phyloP scores from a whole-genome alignment of 176 grass and related monocot genomes.

The Luzula sylvatica region DNA sequence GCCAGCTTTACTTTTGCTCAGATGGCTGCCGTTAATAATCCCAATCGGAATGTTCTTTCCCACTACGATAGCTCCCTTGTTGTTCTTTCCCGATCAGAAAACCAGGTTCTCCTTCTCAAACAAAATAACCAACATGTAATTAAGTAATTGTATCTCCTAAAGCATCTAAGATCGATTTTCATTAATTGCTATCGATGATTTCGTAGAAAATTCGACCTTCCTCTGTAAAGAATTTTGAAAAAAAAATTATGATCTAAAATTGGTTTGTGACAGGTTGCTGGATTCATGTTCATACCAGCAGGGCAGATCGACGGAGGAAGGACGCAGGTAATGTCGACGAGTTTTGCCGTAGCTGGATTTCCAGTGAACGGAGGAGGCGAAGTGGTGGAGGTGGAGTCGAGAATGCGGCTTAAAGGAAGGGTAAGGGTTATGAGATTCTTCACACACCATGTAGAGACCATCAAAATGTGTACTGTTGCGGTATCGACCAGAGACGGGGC shows the following conservation, averaged over 20 bases:
- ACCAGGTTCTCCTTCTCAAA: conserved; percentile 6
- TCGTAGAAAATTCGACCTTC: background rate
- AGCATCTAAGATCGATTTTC: background rate
- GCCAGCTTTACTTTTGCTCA: conserved; percentile 68
- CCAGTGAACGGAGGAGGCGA: conserved; percentile 12
- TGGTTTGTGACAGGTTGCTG: conserved; percentile 38
- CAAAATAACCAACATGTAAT: background rate
- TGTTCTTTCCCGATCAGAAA: conserved; percentile 41
- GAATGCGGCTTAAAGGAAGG: conserved; percentile 63
- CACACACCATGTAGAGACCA: conserved; percentile 63
- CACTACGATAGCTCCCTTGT: conserved; percentile 88
- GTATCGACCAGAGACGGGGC: conserved; percentile 48
- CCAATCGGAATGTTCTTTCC: conserved; percentile 63
- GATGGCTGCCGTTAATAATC: conserved; percentile 59
- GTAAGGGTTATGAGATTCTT: conserved; percentile 59
- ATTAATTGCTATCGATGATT: background rate
- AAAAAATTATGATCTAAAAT: background rate
- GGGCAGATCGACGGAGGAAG: conserved; percentile 55
- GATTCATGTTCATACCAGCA: conserved; percentile 78
- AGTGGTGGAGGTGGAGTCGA: conserved; percentile 66
- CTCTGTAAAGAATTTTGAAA: background rate
- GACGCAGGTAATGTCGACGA: conserved; percentile 55
- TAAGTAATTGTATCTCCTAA: background rate
- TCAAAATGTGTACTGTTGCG: conserved; percentile 45
- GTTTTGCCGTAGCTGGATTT: conserved; percentile 64